Evolutionary conservation across 352 stramenopile species (phyloP).

Genomic region (Lagenidium giganteum): DNA sequence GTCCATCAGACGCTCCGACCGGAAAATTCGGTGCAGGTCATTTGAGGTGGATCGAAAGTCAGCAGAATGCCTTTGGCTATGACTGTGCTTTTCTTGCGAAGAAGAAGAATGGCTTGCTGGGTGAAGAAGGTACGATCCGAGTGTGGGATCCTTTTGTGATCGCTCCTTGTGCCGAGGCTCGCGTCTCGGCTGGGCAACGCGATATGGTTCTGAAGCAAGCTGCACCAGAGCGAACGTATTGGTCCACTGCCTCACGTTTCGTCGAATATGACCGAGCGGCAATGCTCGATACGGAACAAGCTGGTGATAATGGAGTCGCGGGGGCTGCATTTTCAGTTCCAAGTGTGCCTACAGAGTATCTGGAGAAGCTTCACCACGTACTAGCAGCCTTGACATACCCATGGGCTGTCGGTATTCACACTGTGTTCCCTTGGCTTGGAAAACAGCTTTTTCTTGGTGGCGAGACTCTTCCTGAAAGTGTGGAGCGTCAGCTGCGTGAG

Average conservation of each 20-base stretch:
- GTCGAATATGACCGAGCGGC: neutral
- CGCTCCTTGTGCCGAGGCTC: conserved; percentile 25
- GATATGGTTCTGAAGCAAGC: neutral
- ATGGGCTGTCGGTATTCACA: conserved; percentile 15
- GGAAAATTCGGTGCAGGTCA: conserved; percentile 10
- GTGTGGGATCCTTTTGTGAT: conserved; percentile 45
- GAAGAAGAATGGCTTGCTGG: conserved; percentile 17
- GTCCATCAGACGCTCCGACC: conserved; percentile 8
- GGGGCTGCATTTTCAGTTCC: neutral
- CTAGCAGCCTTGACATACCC: conserved; percentile 20
- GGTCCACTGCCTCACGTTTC: too few species aligned
- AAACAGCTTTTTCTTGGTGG: conserved; percentile 29
- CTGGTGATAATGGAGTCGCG: too few species aligned
- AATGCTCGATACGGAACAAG: neutral
- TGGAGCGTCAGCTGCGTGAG: conserved; percentile 32
- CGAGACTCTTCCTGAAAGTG: conserved; percentile 22
- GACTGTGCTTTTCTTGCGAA: conserved; percentile 31
- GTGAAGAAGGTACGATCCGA: conserved; percentile 10
- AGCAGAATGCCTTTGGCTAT: conserved; percentile 34
- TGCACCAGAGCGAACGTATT: too few species aligned
- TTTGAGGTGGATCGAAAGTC: conserved; percentile 28
- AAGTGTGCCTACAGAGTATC: conserved; percentile 8
- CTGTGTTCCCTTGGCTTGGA: conserved; percentile 45
- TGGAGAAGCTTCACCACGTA: conserved; percentile 22
- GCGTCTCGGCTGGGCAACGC: neutral